Evolutionary conservation across 352 stramenopile species (phyloP), one percentile per base, ranked within the genome.

Genomic region (Globisporangium apiculatum): DNA sequence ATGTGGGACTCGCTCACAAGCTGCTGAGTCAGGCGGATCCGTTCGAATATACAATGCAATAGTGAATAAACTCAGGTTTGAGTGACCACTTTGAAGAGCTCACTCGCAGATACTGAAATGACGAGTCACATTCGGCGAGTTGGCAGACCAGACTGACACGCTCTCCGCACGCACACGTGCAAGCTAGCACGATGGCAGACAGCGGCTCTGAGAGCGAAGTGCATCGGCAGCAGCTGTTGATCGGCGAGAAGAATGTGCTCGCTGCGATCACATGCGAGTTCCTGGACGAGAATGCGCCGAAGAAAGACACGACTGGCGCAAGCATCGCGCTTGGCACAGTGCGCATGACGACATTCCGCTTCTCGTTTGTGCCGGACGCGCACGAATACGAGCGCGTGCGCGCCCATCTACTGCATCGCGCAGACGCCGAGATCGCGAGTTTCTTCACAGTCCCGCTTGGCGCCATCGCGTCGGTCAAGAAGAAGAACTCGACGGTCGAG

Each of bases 261-360:
- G 76, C 77, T 4, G 75, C 75, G 48, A 87, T 91, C 66, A 81
- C 75, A 47, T 78, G 77, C 68, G 82, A 91, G 71, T 89, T 78
- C 53, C 66, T 91, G 51, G 79, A 88, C 56, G 79, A 88, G 53
- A 69, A 68, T 48, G 69, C 71, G 36, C 38, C 67, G 40, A 83
- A 68, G 61, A 87, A 86, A 43, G 81, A 91, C 62, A 77, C 75
- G 48, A 58, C 77, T 15, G 69, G 75, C 17, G 71, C 76, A 7
- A 82, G 65, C 8, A 74, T 91, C 11, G 87, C 78, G 64, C 67
- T 87, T 12, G 84, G 84, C 12, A 68, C 62, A 38, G 79, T 94
- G 55, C 72, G 88, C 67, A 94, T 91, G 82, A 94, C 84, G 35
- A 91, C 81, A 17, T 94, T 83, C 67, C 81, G 84, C 53, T 90